Evolutionary conservation across 1,284 basidiomycete genomes (phyloP).

Genomic region (Fomitopsis schrenkii): DNA sequence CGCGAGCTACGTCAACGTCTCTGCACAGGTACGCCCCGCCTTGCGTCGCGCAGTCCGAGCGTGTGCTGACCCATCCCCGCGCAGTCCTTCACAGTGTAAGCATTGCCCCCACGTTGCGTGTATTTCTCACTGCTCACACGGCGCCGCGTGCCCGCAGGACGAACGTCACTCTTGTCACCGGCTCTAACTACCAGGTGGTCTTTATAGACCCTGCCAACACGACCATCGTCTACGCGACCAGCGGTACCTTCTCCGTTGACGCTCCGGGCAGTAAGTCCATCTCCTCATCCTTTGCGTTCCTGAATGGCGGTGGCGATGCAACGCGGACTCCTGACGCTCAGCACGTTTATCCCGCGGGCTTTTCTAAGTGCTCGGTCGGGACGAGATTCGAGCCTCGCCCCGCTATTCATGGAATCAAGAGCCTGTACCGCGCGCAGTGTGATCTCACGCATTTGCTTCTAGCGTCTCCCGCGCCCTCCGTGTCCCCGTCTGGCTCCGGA

Average conservation of each 20-base stretch:
- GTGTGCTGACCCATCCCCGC: background rate
- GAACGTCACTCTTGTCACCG: slow-evolving; percentile 33
- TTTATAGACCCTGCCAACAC: slow-evolving; percentile 41
- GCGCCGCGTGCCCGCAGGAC: slow-evolving; percentile 17
- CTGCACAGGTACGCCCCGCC: slow-evolving; percentile 20
- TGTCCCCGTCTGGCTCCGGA: background rate
- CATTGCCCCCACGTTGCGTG: background rate
- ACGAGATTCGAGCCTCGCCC: no score
- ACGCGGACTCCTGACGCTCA: no score
- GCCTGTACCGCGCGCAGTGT: background rate
- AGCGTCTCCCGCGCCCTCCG: slow-evolving; percentile 15
- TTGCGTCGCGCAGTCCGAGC: background rate
- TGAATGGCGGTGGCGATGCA: no score
- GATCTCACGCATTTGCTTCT: background rate
- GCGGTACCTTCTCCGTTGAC: slow-evolving; percentile 36
- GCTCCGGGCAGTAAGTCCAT: slow-evolving; percentile 32
- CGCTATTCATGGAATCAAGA: no score
- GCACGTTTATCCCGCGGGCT: no score
- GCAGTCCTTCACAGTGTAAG: slow-evolving; percentile 22
- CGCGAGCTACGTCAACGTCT: slow-evolving; percentile 28
- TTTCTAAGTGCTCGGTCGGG: no score
- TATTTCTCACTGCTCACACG: background rate
- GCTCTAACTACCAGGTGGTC: slow-evolving; percentile 35
- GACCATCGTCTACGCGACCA: slow-evolving; percentile 37
- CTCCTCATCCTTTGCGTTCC: no score